Evolutionary conservation across 305 asterid genomes (phyloP).

Genomic region (Fraxinus velutina): DNA sequence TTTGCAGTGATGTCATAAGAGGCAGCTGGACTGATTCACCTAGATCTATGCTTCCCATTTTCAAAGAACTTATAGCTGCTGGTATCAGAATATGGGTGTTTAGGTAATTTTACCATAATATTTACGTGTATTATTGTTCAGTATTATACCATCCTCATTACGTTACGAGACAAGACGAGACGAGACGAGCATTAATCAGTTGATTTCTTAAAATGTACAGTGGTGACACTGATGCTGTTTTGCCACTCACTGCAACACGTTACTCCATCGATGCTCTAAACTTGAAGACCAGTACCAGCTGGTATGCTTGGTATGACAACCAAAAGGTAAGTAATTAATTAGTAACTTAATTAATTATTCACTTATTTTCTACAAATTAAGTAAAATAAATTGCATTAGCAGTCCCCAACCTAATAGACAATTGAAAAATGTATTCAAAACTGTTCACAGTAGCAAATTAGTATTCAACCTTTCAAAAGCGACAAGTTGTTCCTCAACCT

Average conservation of each 20-base stretch:
- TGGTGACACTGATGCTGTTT: slow-evolving; percentile 61
- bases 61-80: slow-evolving; percentile 44
- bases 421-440: neutral
- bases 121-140: neutral
- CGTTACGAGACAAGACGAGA: neutral
- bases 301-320: slow-evolving; percentile 60
- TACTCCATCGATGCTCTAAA: slow-evolving; percentile 47
- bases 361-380: neutral
- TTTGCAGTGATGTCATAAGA: slow-evolving; percentile 42
- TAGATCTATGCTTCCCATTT: slow-evolving; percentile 53
- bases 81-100: slow-evolving; percentile 60
- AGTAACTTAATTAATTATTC: neutral
- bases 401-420: neutral
- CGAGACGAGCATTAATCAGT: neutral
- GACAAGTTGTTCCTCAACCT: neutral
- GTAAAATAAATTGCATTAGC: neutral
- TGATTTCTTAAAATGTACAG: slow-evolving; percentile 20
- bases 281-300: slow-evolving; percentile 31
- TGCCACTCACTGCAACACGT: slow-evolving; percentile 62
- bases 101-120: slow-evolving; percentile 32
- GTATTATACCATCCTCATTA: neutral
- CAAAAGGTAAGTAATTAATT: slow-evolving; percentile 31
- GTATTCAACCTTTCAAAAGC: neutral
- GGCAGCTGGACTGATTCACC: slow-evolving; percentile 62
- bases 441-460: neutral